Evolutionary conservation across 352 stramenopile genomes (phyloP).

Genomic region (Phytophthora chlamydospora): DNA sequence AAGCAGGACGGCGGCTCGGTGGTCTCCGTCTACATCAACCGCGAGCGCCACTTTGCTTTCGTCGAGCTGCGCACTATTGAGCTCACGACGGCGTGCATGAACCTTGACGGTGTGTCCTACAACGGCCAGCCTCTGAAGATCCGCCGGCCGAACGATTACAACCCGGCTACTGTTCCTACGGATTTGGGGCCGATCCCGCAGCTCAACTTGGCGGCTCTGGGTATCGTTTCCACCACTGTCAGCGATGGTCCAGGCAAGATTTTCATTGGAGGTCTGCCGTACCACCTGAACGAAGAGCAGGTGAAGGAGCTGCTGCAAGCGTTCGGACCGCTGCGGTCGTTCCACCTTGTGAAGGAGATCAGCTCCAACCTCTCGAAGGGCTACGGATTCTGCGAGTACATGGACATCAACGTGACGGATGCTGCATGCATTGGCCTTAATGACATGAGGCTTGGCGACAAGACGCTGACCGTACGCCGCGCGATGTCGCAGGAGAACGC

Average conservation of each 20-base stretch:
- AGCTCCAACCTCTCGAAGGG: conserved; percentile 94
- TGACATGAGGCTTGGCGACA: conserved; percentile 94
- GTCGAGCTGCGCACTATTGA: conserved; percentile 97
- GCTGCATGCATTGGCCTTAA: conserved; percentile 95
- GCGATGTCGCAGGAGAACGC: conserved; percentile 84
- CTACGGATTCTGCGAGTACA: conserved; percentile 98
- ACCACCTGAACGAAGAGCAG: conserved; percentile 96
- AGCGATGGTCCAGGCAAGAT: conserved; percentile 98
- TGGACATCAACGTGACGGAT: conserved; percentile 91
- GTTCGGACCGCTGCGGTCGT: conserved; percentile 94
- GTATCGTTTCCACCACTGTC: conserved; percentile 95
- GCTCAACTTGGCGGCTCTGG: conserved; percentile 91
- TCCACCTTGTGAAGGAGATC: conserved; percentile 97
- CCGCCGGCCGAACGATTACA: conserved; percentile 98
- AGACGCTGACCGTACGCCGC: conserved; percentile 89
- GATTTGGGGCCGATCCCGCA: conserved; percentile 86
- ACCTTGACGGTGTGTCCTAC: conserved; percentile 95
- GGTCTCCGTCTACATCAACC: conserved; percentile 95
- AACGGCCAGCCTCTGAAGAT: conserved; percentile 95
- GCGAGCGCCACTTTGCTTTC: conserved; percentile 97
- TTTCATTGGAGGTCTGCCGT: conserved; percentile 97
- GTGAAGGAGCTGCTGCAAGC: conserved; percentile 94
- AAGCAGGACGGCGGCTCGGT: conserved; percentile 78
- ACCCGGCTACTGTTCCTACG: conserved; percentile 89
- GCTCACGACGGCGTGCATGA: conserved; percentile 96